Base-by-base conservation (phyloP, 2,329 filamentous ascomycete species). In the Penicillium vulpinum region DNA sequence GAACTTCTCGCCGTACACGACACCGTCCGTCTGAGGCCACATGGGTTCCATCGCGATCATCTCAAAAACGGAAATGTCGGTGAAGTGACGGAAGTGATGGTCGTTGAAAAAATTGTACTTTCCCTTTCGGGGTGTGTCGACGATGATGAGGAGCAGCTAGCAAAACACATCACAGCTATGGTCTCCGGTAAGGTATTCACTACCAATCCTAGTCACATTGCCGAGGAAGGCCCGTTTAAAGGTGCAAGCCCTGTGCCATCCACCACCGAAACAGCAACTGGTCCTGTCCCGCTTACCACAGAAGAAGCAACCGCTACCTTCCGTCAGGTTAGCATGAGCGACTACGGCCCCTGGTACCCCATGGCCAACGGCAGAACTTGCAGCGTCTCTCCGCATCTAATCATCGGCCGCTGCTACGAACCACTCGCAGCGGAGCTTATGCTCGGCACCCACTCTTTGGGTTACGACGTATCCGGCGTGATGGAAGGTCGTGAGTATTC, bases 1-100 rank as follows among this genome's bases (percentile, higher is more conserved):
- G 85, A 88, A 63, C 71, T 86, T 29, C 66, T 87, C 11, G 72
- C 77, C 5, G 67, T 81, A 5, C 82, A 82, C 1, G 85, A 88
- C 58, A 71, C 76, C 0, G 78, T 86, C 2, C 81, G 84, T 5
- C 67, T 88, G 3, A 71, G 74, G 53, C 76, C 78, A 51, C 64
- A 51, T 33, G 60, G 53, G 11, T 62, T 57, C 53, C 53, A 18
- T 9, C 38, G 50, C 2, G n/a, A 33, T n/a, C 70, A 2, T 64
- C 63, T 52, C 26, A 48, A 36, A 13, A 39, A 40, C 54, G 57
- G 18, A 4, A 58, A 16, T 5, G 53, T 69, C 1, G 46, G 63
- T 2, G 56, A 59, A 1, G 77, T 80, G 6, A 79, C 75, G 0
- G 83, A 87, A 52, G 75, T 86, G 16, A 68, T 87, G 64, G 70